Conservation (phyloP, 805 yeast species). For the Kazachstania psychrophila region DNA sequence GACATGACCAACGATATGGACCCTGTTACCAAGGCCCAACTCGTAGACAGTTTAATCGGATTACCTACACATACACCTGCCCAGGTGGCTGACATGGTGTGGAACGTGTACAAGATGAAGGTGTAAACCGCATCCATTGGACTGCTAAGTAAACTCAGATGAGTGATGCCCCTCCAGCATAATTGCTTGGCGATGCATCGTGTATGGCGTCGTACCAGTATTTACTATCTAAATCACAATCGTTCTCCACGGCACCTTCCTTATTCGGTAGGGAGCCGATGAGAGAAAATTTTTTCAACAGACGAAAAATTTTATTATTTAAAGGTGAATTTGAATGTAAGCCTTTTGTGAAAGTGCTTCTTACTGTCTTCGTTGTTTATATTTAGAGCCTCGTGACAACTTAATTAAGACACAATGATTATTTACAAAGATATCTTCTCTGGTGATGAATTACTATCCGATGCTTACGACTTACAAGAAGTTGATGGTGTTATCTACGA, state of each 20-base stretch:
- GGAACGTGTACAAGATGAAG: conserved; percentile 5
- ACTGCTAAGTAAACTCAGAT: too few species aligned
- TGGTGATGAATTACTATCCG: conserved; percentile 93
- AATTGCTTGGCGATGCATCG: not conserved
- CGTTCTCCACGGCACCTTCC: too few species aligned
- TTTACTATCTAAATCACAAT: too few species aligned
- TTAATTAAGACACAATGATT: conserved; percentile 27
- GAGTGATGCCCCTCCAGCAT: not conserved
- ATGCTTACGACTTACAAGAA: conserved; percentile 82
- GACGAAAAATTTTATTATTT: too few species aligned
- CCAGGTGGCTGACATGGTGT: conserved; percentile 12
- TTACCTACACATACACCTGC: conserved; percentile 5
- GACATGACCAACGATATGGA: conserved; percentile 20
- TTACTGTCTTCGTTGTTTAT: too few species aligned
- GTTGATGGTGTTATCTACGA: conserved; percentile 92
- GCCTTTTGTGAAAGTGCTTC: too few species aligned
- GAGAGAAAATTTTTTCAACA: too few species aligned
- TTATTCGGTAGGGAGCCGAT: too few species aligned
- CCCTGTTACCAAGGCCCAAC: conserved; percentile 4
- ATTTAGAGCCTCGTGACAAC: too few species aligned
- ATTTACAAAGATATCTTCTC: conserved; percentile 72
- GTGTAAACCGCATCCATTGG: too few species aligned
- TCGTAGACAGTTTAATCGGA: conserved; percentile 5
- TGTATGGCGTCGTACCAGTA: too few species aligned
- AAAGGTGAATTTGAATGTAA: too few species aligned